Evolutionary conservation across 1,139 yeast genomes (phyloP).

Genomic region (Suhomyces kunorum): DNA sequence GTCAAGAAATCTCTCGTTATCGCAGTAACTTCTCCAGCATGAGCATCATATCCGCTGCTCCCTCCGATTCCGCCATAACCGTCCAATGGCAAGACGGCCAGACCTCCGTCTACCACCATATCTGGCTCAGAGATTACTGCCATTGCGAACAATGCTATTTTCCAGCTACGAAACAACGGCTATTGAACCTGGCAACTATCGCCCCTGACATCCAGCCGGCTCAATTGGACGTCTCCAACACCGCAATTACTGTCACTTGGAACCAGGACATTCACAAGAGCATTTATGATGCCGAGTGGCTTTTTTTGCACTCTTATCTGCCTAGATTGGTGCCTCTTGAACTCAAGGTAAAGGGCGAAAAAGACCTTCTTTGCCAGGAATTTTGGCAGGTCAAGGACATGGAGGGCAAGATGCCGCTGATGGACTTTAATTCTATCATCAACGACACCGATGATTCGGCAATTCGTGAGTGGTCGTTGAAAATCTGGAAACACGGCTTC

Average conservation of each 20-base stretch:
- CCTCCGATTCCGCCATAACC: conserved; percentile 6
- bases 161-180: conserved; percentile 61
- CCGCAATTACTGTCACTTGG: conserved; percentile 43
- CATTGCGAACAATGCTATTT: conserved; percentile 64
- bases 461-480: conserved; percentile 59
- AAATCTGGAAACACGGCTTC: conserved; percentile 64
- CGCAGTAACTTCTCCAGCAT: neutral
- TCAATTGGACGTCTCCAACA: conserved; percentile 17
- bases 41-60: conserved; percentile 9
- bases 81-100: conserved; percentile 18
- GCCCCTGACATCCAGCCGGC: conserved; percentile 49
- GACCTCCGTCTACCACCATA: conserved; percentile 40
- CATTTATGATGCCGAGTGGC: conserved; percentile 52
- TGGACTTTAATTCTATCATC: conserved; percentile 52
- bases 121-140: conserved; percentile 75
- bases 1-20: neutral
- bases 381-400: conserved; percentile 57
- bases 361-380: conserved; percentile 30
- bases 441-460: conserved; percentile 42
- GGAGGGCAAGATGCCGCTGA: conserved; percentile 48
- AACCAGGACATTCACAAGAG: conserved; percentile 52
- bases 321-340: conserved; percentile 46
- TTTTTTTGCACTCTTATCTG: conserved; percentile 57
- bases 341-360: conserved; percentile 30
- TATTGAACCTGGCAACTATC: conserved; percentile 58